Conservation (phyloP, 2,329 filamentous ascomycete species). For the Pseudogymnoascus sp. region DNA sequence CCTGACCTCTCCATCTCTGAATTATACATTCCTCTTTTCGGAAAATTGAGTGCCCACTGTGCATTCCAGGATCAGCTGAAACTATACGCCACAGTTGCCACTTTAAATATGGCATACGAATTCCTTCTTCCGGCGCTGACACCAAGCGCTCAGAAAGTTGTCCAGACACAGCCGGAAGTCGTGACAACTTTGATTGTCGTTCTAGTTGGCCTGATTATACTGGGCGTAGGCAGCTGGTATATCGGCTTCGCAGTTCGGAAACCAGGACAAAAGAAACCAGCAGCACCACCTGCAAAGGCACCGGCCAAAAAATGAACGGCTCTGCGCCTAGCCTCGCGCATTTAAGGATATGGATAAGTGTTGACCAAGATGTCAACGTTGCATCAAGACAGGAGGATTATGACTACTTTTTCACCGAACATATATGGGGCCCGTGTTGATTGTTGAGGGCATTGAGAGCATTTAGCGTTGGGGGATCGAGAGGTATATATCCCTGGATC, state of each 20-base stretch:
- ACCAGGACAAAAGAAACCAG: not conserved
- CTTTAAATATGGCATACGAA: not conserved
- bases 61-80: not conserved
- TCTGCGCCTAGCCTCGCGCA: not conserved
- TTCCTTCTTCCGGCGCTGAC: not conserved
- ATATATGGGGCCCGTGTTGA: not conserved
- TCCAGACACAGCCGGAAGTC: not conserved
- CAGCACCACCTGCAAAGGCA: not conserved
- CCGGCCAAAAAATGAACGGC: not conserved
- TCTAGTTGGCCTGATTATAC: not conserved
- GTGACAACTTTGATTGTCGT: conserved; percentile 3
- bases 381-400: not conserved
- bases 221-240: not conserved
- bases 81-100: not conserved
- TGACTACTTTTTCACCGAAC: not conserved
- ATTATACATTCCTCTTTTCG: not conserved
- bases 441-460: not conserved
- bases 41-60: not conserved
- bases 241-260: not conserved
- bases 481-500: not conserved
- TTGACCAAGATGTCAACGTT: not conserved
- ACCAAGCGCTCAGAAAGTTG: conserved; percentile 1
- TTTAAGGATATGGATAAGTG: not conserved
- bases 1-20: not conserved
- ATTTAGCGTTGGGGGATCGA: not conserved